Percentiles rank a stretch among this genome's conserved stretches.
These are phyloP conservation scores for Phytophthora ohioensis DNA, from an alignment of 352 stramenopile species.

Conservation along the genomic window DNA sequence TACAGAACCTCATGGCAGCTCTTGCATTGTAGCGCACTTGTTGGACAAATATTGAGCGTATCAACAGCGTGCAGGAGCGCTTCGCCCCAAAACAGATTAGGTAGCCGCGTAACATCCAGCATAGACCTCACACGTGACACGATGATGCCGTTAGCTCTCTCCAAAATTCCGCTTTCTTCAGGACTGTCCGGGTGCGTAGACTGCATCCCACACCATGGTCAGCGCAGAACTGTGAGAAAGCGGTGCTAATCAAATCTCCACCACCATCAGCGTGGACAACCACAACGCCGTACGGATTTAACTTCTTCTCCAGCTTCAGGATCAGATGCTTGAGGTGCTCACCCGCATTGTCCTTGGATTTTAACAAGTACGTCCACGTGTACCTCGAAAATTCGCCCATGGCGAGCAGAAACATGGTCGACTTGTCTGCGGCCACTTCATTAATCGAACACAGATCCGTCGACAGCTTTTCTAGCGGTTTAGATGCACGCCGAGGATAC, in stretches of 20 bases:
- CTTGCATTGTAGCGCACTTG: not conserved
- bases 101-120: not conserved
- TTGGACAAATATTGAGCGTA: not conserved
- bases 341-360: not conserved
- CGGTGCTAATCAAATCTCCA: not conserved
- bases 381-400: not conserved
- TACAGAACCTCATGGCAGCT: not conserved
- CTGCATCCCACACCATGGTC: not conserved
- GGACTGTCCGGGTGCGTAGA: not conserved
- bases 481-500: not conserved
- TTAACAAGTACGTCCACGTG: not conserved
- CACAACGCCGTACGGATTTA: not conserved
- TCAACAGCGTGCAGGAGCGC: not conserved
- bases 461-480: not conserved
- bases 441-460: not conserved
- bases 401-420: not conserved
- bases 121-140: too few species aligned
- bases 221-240: not conserved
- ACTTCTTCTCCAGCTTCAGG: not conserved
- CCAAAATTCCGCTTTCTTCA: too few species aligned
- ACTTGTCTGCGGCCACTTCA: not conserved
- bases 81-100: not conserved
- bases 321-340: not conserved
- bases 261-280: not conserved
- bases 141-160: too few species aligned